Base-by-base conservation (phyloP, 2,329 filamentous ascomycete species). In the Neopestalotiopsis sp. region DNA sequence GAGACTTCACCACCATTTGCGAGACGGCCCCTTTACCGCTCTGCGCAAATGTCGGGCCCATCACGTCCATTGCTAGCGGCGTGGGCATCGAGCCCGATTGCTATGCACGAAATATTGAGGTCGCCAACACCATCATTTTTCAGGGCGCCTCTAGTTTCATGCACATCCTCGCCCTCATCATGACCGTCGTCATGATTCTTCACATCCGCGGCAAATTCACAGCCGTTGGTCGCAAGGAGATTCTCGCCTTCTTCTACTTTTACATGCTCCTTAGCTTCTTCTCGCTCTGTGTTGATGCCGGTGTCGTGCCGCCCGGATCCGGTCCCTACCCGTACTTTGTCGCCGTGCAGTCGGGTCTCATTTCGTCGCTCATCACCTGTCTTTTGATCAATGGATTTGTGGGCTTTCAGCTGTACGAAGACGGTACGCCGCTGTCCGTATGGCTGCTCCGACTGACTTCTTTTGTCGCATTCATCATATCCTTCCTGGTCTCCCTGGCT, bases 41-140 rank as follows among this genome's bases (percentile, higher is more conserved):
- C 76, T 99, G 96, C 83, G 90, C 94, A 66, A 88, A 94, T 68
- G 89, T 99, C 74, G 96, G 96, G 20, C 88, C 91, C 61, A 89
- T 92, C 75, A 90, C 90, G 38, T 85, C 87, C 42, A 89, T 94
- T 73, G 88, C 89, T 28, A 88, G 86, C 73, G 87, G 88, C 68
- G 88, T 91, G 13, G 93, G 94, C 74, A 96, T 98, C 73, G 92
- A 97, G 80, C 90, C 96, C 68, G 89, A 91, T 77, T 99, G 96
- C 86, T 98, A 95, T 83, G 93, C 96, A 70, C 91, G 96, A 70
- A 97, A 96, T 76, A 95, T 99, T 81, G 95, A 98, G 82, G 83
- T 98, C 74, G 96, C 95, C 74, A 99, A 99, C 84, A 99, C 96
- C 56, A 95, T 98, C 83, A 99, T 99, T 78, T 99, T 99, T 80